Evolutionary conservation across 805 yeast genomes (phyloP).

Genomic region (Candida yuanshanica): DNA sequence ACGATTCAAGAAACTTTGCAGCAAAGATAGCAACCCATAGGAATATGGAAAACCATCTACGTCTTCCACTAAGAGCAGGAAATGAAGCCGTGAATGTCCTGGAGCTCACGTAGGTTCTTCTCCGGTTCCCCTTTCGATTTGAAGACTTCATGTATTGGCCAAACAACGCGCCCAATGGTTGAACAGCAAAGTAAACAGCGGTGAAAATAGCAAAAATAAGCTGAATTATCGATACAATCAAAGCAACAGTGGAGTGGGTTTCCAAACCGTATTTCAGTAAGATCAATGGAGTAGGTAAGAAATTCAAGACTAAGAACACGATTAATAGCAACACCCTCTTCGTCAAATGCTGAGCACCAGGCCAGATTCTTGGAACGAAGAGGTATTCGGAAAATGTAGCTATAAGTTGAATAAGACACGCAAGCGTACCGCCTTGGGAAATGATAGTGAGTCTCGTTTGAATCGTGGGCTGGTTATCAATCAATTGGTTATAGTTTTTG

Average conservation of each 20-base stretch:
- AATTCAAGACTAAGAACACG: conserved; percentile 38
- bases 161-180: conserved; percentile 55
- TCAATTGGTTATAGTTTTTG: conserved; percentile 42
- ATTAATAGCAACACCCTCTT: conserved; percentile 41
- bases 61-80: conserved; percentile 46
- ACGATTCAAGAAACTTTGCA: conserved; percentile 71
- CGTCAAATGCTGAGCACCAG: conserved; percentile 59
- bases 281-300: conserved; percentile 50
- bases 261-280: conserved; percentile 36
- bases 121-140: background rate
- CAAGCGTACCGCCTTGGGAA: conserved; percentile 63
- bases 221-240: conserved; percentile 45
- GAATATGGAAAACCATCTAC: conserved; percentile 54
- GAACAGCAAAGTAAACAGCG: conserved; percentile 49
- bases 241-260: conserved; percentile 31
- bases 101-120: conserved; percentile 45
- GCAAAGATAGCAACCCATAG: conserved; percentile 63
- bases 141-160: conserved; percentile 32
- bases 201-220: conserved; percentile 51
- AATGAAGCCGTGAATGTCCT: conserved; percentile 57
- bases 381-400: conserved; percentile 53
- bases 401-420: conserved; percentile 49
- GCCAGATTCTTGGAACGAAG: conserved; percentile 69
- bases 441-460: conserved; percentile 53
- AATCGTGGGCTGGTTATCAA: conserved; percentile 55